phyloP scores from a whole-genome alignment of 495 filamentous ascomycete genomes.

The Cenococcum geophilum region DNA sequence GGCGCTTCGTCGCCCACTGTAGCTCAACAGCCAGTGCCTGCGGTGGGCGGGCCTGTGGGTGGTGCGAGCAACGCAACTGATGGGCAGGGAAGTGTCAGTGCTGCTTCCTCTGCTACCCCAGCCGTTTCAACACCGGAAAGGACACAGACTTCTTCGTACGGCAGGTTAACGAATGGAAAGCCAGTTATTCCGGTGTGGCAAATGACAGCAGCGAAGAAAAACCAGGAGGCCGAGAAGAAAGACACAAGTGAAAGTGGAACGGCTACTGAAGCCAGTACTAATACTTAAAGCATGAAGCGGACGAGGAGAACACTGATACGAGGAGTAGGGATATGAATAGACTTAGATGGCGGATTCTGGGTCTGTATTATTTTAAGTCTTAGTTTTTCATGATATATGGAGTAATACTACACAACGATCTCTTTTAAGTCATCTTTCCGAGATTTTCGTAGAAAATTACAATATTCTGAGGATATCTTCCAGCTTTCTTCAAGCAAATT shows the following conservation, averaged over 20 bases:
- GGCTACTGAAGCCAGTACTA: constrained; percentile 24
- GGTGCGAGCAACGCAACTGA: background rate
- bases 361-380: constrained; percentile 2
- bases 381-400: background rate
- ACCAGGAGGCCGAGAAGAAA: constrained; percentile 35
- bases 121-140: constrained; percentile 4
- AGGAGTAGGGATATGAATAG: background rate
- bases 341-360: background rate
- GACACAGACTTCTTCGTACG: constrained; percentile 27
- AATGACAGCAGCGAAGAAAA: constrained; percentile 64
- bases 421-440: no score
- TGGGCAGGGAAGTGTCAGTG: constrained; percentile 23
- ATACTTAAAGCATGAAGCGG: constrained; percentile 4
- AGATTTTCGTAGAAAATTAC: no score
- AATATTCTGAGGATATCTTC: no score
- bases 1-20: constrained; percentile 37
- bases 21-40: constrained; percentile 35
- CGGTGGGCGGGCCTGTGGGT: constrained; percentile 13
- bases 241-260: constrained; percentile 37
- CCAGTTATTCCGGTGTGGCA: constrained; percentile 91
- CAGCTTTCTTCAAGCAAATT: no score
- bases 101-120: constrained; percentile 28
- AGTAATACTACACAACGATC: background rate
- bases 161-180: constrained; percentile 38
- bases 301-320: background rate